Conservation (phyloP, 1,139 yeast genomes). For the Saccharomycopsis hybrid region DNA sequence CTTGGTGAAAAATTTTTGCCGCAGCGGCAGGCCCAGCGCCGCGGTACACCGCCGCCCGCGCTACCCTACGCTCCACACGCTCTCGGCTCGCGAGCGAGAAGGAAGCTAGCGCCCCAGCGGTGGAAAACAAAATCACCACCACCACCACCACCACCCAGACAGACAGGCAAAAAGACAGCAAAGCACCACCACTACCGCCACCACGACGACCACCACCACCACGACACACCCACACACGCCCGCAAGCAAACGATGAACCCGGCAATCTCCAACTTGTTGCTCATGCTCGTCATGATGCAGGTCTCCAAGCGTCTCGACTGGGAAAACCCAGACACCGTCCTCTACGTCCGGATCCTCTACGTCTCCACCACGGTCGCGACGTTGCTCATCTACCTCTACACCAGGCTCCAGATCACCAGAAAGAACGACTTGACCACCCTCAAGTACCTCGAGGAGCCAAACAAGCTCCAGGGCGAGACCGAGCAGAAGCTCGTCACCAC, state of each 20-base stretch:
- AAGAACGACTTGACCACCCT: slow-evolving; percentile 90
- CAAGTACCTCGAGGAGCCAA: slow-evolving; percentile 85
- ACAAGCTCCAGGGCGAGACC: slow-evolving; percentile 68
- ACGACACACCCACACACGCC: not conserved
- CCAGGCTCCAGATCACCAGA: slow-evolving; percentile 53
- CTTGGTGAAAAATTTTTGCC: too few relatives aligned
- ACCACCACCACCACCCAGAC: too few relatives aligned
- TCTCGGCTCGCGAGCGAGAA: too few relatives aligned
- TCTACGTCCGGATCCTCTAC: slow-evolving; percentile 75
- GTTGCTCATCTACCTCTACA: slow-evolving; percentile 57
- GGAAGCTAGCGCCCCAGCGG: too few relatives aligned
- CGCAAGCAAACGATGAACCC: slow-evolving; percentile 86
- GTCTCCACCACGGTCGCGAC: slow-evolving; percentile 60
- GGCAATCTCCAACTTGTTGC: slow-evolving; percentile 73
- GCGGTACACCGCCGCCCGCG: too few relatives aligned
- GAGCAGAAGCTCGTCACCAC: slow-evolving; percentile 75
- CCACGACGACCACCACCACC: not conserved
- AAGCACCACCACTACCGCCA: too few relatives aligned
- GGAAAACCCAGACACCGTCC: slow-evolving; percentile 72
- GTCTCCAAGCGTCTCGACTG: slow-evolving; percentile 84
- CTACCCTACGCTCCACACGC: too few relatives aligned
- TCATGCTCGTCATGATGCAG: slow-evolving; percentile 98
- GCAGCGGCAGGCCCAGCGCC: too few relatives aligned
- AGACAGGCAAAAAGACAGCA: too few relatives aligned
- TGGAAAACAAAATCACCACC: too few relatives aligned